Base-by-base conservation (phyloP, 441 rosid genomes). In the Breynia disticha region DNA sequence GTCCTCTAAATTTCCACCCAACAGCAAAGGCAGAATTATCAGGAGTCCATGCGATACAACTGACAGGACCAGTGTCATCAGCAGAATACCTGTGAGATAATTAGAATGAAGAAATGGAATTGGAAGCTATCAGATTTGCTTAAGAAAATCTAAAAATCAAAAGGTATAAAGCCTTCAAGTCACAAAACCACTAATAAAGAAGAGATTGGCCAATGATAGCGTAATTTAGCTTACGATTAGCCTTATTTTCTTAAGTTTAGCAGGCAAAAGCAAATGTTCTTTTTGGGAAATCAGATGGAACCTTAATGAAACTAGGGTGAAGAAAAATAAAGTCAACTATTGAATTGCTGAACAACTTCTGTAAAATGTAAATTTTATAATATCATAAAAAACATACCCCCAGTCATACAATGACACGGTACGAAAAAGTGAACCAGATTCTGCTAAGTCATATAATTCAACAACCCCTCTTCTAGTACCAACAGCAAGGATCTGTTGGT, bases 21-120 rank as follows among this genome's bases (percentile, higher is more conserved):
- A 94, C 96, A 46, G 99, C 96, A 79, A 94, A 89, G 74, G 97
- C 95, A 72, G 99, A 83, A 76, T 87, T 79, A 78, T 89, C 96
- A 59, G 95, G 99, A 41, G 97, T 85, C 99, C 99, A 94, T 46
- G 86, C 86, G 74, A 94, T 85, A 76, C 81, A 75, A 70, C 80
- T 84, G 59, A 94, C 97, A 20, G 94, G 70, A 62, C 99, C 99
- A 62, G 97, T 94, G 68, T 86, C 88, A 60, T 94, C 99, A 70
- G 74, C 59, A 17, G 97, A 78, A 66, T 94, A 94, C 61, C 99
- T 93, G 86, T 66, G 77, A 66, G 54, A 65, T 44, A 46, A 61
- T 15, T 61, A 59, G 24, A 38, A 18, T 42, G 14, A 56, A 16
- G 28, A 46, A 16, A 19, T 21, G 3, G 32, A 22, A n/a, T 16